Evolutionary conservation across 805 yeast species (phyloP).

Genomic region (Scheffersomyces stipitis): DNA sequence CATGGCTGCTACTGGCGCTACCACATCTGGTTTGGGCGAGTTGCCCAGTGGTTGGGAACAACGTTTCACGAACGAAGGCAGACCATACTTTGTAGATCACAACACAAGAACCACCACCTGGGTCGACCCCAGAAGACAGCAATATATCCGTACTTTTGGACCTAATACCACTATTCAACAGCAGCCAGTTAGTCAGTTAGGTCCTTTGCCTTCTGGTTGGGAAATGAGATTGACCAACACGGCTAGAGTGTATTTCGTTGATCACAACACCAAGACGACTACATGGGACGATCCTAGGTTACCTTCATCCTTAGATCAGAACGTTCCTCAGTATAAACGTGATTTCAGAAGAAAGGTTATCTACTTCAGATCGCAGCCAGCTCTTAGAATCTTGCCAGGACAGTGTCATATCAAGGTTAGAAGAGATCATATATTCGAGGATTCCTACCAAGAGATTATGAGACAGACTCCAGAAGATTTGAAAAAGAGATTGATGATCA

Average conservation of each 20-base stretch:
- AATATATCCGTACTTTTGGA: constrained; percentile 93
- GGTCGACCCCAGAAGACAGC: constrained; percentile 99
- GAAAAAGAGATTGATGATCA: constrained; percentile 96
- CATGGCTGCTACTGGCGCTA: constrained; percentile 77
- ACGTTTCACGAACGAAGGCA: constrained; percentile 95
- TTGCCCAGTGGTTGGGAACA: constrained; percentile 99
- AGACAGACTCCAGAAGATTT: constrained; percentile 98
- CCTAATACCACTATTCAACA: constrained; percentile 91
- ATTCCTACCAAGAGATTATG: constrained; percentile 97
- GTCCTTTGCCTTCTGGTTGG: constrained; percentile 99
- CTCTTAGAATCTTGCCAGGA: constrained; percentile 93
- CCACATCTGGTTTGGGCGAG: constrained; percentile 95
- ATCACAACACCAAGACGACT: constrained; percentile 97
- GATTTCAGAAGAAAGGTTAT: constrained; percentile 97
- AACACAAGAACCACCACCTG: constrained; percentile 99
- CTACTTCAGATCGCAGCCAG: constrained; percentile 97
- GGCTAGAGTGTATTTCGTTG: constrained; percentile 97
- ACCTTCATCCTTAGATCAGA: constrained; percentile 95
- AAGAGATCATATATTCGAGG: constrained; percentile 95
- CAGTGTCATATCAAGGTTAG: constrained; percentile 98
- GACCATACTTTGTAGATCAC: constrained; percentile 98
- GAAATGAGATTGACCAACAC: constrained; percentile 99
- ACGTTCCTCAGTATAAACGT: constrained; percentile 98
- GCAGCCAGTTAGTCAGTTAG: constrained; percentile 95
- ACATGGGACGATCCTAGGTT: constrained; percentile 99